phyloP scores from a whole-genome alignment of 805 yeast genomes.

The Scheffersomyces lignosus region DNA sequence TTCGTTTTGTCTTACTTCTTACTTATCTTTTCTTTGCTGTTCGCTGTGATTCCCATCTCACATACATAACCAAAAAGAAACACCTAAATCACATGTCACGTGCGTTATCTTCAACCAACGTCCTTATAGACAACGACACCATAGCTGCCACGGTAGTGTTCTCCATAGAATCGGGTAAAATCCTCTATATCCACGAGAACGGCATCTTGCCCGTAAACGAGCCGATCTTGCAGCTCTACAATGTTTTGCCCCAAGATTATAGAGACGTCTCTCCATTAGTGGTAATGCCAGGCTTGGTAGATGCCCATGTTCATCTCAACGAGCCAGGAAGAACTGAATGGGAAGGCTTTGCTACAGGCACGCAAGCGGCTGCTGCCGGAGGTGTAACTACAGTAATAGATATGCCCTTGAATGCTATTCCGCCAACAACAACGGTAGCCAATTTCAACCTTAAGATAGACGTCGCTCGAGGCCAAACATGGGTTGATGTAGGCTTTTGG shows the following conservation, averaged over 20 bases:
- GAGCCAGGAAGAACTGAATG: conserved; percentile 98
- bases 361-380: conserved; percentile 91
- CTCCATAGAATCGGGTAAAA: conserved; percentile 51
- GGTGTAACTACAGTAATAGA: conserved; percentile 96
- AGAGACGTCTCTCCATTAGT: conserved; percentile 61
- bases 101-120: conserved; percentile 63
- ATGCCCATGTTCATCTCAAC: conserved; percentile 90
- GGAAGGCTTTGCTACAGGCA: conserved; percentile 98
- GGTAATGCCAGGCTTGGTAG: conserved; percentile 88
- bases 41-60: too few species aligned
- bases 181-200: conserved; percentile 46
- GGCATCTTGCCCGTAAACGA: conserved; percentile 37
- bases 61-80: too few species aligned
- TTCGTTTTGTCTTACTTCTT: too few species aligned
- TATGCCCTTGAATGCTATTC: conserved; percentile 95
- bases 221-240: conserved; percentile 40
- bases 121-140: conserved; percentile 47
- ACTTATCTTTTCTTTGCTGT: too few species aligned
- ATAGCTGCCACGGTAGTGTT: conserved; percentile 66
- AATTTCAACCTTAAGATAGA: conserved; percentile 72
- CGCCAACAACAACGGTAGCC: conserved; percentile 86
- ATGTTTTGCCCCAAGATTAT: conserved; percentile 41
- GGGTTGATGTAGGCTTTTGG: conserved; percentile 97
- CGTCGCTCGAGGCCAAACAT: conserved; percentile 79
- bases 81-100: too few species aligned